Percentiles rank a stretch among this genome's conserved stretches.
Evolutionary conservation across 2,329 filamentous ascomycete species (phyloP).

Genomic region (Clonostachys chloroleuca): DNA sequence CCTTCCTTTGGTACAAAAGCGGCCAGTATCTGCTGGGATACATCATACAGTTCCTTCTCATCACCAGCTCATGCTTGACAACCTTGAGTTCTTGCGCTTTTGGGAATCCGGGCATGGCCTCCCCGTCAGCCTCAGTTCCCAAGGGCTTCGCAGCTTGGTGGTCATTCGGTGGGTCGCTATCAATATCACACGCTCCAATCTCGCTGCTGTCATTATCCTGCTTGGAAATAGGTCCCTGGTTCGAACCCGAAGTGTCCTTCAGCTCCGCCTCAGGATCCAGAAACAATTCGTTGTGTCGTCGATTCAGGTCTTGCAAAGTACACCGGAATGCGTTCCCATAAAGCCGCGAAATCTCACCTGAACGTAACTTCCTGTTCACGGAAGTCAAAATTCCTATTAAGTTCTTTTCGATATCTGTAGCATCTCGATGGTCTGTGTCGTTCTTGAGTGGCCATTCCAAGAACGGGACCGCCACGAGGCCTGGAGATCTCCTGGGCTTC

Average conservation of each 20-base stretch:
- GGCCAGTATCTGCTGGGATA: slow-evolving; percentile 1
- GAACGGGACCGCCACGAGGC: neutral
- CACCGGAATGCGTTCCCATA: neutral
- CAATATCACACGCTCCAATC: too few species aligned
- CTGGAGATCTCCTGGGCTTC: too few species aligned
- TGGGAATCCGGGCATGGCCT: neutral
- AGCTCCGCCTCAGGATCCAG: neutral
- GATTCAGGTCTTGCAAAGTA: neutral
- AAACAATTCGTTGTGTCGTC: neutral
- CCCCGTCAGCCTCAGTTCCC: neutral
- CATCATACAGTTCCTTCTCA: neutral
- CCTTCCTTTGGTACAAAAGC: slow-evolving; percentile 3
- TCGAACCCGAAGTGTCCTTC: too few species aligned
- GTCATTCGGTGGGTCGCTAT: too few species aligned
- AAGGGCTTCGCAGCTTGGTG: too few species aligned
- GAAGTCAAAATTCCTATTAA: neutral
- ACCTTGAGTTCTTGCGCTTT: neutral
- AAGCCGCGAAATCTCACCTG: neutral
- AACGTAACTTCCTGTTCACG: neutral
- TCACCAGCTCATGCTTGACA: neutral
- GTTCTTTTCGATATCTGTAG: neutral
- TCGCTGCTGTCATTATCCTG: too few species aligned
- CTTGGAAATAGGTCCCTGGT: too few species aligned
- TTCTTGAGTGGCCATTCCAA: slow-evolving; percentile 1
- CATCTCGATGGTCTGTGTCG: neutral